Evolutionary conservation across 805 yeast genomes (phyloP), one percentile per base, ranked within the genome.

Genomic region (Candida taoyuanica): DNA sequence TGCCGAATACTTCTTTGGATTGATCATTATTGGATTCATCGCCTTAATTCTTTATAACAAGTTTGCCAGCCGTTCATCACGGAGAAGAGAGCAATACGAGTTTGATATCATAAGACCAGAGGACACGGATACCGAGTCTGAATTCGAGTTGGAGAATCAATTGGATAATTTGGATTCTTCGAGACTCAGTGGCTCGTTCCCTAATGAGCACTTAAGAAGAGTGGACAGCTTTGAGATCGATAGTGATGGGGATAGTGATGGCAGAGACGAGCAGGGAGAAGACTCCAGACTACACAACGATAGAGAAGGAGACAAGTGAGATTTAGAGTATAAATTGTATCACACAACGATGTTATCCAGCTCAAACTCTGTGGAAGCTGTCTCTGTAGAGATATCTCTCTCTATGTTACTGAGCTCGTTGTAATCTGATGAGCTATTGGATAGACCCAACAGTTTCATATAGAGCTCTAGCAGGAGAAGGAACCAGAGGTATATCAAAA

Each of bases 91-190:
- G 37, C 63, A 59, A 33, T 55, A 55, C 26, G 60, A 55, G 38
- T 55, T 55, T 39, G 60, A 55, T 36, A 55, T 55, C 23, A 55
- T 55, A 18, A 49, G 55, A 60, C 68, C 47, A 60, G 85, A 60
- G 59, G 85, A 60, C 64, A 83, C 55, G 64, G 88, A 62, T 76
- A 81, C 51, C 28, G 76, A 77, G 5, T 80, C 74, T 52, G 93
- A 84, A 55, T 81, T 84, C 53, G 94, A 84, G 54, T 77, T 83
- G 33, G 84, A 84, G 31, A 82, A 79, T 15, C 81, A 83, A 7
- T 84, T 81, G 31, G 45, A 39, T 12, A 42, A 46, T 21, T 9
- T 34, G 7, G 44, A 38, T n/a, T 37, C 31, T 3, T 26, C 38
- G 16, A 36, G 46, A 21, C 16, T 45, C 7, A 33, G 31, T 8